Evolutionary conservation across 169 alveolate species (phyloP), one percentile per base, ranked within the genome.

Genomic region (Neospora caninum): DNA sequence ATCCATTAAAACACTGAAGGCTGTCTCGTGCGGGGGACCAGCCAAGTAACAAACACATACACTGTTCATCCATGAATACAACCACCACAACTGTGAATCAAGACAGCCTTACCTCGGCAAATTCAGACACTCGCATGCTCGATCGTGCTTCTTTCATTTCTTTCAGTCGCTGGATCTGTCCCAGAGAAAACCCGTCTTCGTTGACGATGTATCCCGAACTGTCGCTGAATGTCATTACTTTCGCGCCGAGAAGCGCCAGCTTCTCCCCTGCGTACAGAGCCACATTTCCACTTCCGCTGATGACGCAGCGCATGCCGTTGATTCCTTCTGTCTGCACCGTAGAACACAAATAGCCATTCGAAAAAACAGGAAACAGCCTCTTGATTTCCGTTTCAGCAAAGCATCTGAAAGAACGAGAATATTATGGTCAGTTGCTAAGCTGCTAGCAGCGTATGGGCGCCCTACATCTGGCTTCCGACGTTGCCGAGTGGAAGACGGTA

Each of bases 271-370:
- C 95, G 89, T 96, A 96, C 80, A 95, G 95, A 20, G 99, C 99
- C 31, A 97, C 99, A 94, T 97, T 97, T 36, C 99, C 99, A 78
- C 97, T 96, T 80, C 99, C 99, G 89, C 98, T 96, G 78, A 97
- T 93, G 73, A 95, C 89, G 88, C 97, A 96, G n/a, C 92, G 93
- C 95, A 94, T 96, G 45, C 97, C 98, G 53, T 88, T 91, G 25
- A 97, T 58, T 49, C 93, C 69, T 45, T 73, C 87, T 2, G 31
- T 53, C 95, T 93, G 95, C 43, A 27, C 38, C 20, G 36, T 0
- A 45, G 69, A 39, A 67, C 82, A 78, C 34, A 69, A 25, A 82
- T 39, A 34, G 27, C 73, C 36, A 36, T 43, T 39, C 83, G 39
- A 88, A 45, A 83, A 39, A 83, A 95, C 43, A 45, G 0, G 64